Base-by-base conservation (phyloP, 108 stramenopile species). In the Cyclotella sp. region DNA sequence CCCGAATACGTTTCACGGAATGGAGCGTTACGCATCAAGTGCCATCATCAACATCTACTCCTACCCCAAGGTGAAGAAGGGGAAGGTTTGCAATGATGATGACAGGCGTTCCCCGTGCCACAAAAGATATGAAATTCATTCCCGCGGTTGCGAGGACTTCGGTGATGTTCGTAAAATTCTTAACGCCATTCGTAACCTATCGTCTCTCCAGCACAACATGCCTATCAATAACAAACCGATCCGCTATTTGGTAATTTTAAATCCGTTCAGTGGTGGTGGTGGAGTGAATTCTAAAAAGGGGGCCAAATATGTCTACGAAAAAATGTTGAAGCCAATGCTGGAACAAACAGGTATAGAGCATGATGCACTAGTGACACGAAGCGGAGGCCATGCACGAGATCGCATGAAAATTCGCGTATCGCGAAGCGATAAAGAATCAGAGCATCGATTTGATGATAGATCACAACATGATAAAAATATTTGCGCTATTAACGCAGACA, bases 181-280 rank as follows among this genome's bases (percentile, higher is more conserved):
- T 34, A 61, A 75, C 12, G 80, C 82, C 18, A 85, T 95, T 73
- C 87, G 83, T 46, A 44, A 44, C 9, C 26, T 92, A 24, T 70
- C 89, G 1, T 18, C 52, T 13, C 73, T 73, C 18, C 22, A 63
- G 29, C 19, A 39, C 10, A 46, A 55, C 42, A 34, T 70, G 2
- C 62, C 68, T 27, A 11, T 24, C 62, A 40, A 34, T 70, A 71
- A 64, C 28, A 43, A 49, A 7, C 77, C 61, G 24, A 47, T 67
- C 13, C 76, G 65, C 74, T 86, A 51, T 43, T 78, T 93, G 39
- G 84, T 95, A 26, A 72, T 96, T 19, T 79, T 95, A 51, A 96
- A 96, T 89, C 96, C 96, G 16, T 79, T 62, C 54, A 83, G 87
- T 43, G 96, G 96, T 26, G 76, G 64, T 0, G 79, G 75, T 43